phyloP scores from a whole-genome alignment of 2,329 filamentous ascomycete species.

The Dothiorella sarmentorum region DNA sequence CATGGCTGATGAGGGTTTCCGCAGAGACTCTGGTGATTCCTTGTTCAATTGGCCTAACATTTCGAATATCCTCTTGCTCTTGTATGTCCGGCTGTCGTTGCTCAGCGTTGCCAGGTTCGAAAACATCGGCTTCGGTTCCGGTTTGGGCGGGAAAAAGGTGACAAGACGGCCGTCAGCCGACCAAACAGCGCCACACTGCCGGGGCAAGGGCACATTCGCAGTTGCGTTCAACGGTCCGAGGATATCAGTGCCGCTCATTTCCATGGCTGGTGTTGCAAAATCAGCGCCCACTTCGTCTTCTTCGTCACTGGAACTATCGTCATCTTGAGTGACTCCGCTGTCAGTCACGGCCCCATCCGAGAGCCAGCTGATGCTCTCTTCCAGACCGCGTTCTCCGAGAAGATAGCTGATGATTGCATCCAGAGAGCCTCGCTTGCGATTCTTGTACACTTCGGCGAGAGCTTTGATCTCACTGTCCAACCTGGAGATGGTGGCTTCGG shows the following conservation, averaged over 20 bases:
- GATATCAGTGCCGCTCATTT: slow-evolving; percentile 49
- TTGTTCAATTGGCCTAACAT: slow-evolving; percentile 59
- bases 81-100: slow-evolving; percentile 46
- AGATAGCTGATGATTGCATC: slow-evolving; percentile 61
- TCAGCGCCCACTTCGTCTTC: slow-evolving; percentile 55
- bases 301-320: slow-evolving; percentile 81
- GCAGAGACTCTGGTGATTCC: slow-evolving; percentile 47
- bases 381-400: slow-evolving; percentile 55
- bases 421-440: slow-evolving; percentile 54
- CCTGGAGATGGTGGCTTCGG: slow-evolving; percentile 48
- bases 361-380: slow-evolving; percentile 52
- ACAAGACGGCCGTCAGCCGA: slow-evolving; percentile 55
- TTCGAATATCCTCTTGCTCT: slow-evolving; percentile 57
- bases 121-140: slow-evolving; percentile 49
- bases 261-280: slow-evolving; percentile 42
- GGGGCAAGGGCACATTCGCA: slow-evolving; percentile 61
- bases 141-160: slow-evolving; percentile 55
- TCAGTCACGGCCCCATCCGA: slow-evolving; percentile 57
- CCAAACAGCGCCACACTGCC: slow-evolving; percentile 57
- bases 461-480: slow-evolving; percentile 51
- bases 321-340: slow-evolving; percentile 38
- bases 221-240: slow-evolving; percentile 57
- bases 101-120: slow-evolving; percentile 44
- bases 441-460: slow-evolving; percentile 55
- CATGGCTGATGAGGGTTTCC: slow-evolving; percentile 29